Percentiles rank a stretch among this genome's conserved stretches.
phyloP scores from a whole-genome alignment of 345 rosid genomes.

The Eutrema yunnanense region DNA sequence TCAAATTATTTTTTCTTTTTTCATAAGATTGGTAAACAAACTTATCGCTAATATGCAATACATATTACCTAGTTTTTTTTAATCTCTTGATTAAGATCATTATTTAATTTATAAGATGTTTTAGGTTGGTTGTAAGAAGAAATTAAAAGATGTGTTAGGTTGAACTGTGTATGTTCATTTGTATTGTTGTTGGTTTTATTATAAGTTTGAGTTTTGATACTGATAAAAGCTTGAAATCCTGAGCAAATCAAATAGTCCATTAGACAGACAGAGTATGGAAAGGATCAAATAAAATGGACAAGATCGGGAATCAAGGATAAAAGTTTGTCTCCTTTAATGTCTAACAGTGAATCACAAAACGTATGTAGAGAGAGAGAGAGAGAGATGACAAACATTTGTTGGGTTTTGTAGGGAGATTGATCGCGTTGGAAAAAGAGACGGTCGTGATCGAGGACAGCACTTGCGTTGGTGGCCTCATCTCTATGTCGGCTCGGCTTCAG shows the following conservation, averaged over 20 bases:
- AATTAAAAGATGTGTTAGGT: background rate
- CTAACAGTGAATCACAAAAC: conserved; percentile 4
- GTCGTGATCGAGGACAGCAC: conserved; percentile 52
- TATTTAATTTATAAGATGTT: background rate
- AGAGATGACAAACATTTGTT: conserved; percentile 13
- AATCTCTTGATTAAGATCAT: background rate
- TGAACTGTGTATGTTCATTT: background rate
- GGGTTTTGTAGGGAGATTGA: conserved; percentile 25
- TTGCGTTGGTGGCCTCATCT: conserved; percentile 73
- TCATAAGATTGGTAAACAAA: background rate
- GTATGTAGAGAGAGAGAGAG: conserved; percentile 11
- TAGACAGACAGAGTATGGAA: conserved; percentile 21
- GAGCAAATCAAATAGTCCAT: conserved; percentile 8
- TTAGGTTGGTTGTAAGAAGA: background rate
- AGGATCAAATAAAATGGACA: conserved; percentile 35
- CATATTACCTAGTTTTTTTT: background rate
- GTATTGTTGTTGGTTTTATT: background rate
- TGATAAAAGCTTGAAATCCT: background rate
- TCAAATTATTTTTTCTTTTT: background rate
- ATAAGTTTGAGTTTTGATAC: background rate
- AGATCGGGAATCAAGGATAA: conserved; percentile 38
- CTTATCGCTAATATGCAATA: background rate
- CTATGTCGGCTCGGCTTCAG: conserved; percentile 63
- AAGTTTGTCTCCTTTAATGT: conserved; percentile 41
- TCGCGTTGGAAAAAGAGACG: conserved; percentile 47